Evolutionary conservation across 805 yeast genomes (phyloP), one percentile per base, ranked within the genome.

Genomic region (Citeromyces nyonsensis): DNA sequence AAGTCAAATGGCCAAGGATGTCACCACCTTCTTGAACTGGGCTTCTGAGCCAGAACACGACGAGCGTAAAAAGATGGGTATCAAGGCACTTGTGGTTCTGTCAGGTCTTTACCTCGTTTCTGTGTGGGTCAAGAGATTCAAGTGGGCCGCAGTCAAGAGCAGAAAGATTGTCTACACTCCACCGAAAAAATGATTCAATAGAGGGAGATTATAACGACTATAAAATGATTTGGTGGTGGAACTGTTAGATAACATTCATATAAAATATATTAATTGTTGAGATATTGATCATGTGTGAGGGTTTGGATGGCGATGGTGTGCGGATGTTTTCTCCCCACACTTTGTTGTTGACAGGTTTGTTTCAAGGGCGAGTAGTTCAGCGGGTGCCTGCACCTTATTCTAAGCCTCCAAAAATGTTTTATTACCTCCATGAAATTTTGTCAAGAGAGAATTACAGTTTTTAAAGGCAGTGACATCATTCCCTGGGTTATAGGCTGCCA

Each of bases 1-100:
- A 41, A 78, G 97, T 36, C 98, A 91, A 69, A 86, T 88, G 97
- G 98, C 98, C 45, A 91, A 91, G 71, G 98, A 91, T 60, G 98
- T 91, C 36, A 64, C 84, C 40, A 75, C 84, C 34, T 91, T 91
- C 79, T 75, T 91, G 59, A 81, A 86, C 72, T 91, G 98, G 98
- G 84, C 95, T 43, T 65, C 95, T 37, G 95, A 85, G 66, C 98
- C 98, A 40, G 98, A 91, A 66, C 95, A 81, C 50, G 98, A 91
- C 51, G 95, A 85, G 56, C 81, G 98, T 68, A 91, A 91, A 77
- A 83, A 79, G 66, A 68, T 79, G 59, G 98, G 98, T 65, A 66
- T 83, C 58, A 91, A 91, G 70, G 95, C 95, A 33, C 52, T 91
- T 44, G 66, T 86, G 48, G 69, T 85, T 41, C 55, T 78, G 40